phyloP scores from a whole-genome alignment of 2,329 filamentous ascomycete genomes.

The Cadophora malorum region DNA sequence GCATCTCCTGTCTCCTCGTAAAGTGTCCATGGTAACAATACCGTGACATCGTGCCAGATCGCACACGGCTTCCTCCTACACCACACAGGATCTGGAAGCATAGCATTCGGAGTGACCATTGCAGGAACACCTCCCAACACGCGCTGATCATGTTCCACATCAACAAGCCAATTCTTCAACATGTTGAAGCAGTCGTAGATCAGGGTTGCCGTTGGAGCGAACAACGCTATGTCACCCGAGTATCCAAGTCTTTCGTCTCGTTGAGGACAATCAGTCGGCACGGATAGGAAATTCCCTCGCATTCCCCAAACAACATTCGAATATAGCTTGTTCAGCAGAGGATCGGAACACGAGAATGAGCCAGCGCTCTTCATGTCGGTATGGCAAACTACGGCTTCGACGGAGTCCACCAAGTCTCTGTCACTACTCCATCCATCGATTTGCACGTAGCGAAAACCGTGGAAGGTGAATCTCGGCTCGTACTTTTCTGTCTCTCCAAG shows the following conservation, averaged over 20 bases:
- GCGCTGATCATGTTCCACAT: constrained; percentile 48
- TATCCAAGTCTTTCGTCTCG: constrained; percentile 55
- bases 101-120: constrained; percentile 32
- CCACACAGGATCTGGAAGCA: neutral
- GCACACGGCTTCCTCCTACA: constrained; percentile 18
- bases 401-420: constrained; percentile 41
- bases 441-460: constrained; percentile 52
- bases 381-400: constrained; percentile 34
- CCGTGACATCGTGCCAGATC: constrained; percentile 28
- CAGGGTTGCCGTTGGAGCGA: constrained; percentile 51
- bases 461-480: constrained; percentile 52
- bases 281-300: constrained; percentile 52
- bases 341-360: constrained; percentile 33
- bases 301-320: constrained; percentile 54
- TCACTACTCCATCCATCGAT: constrained; percentile 38
- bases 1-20: constrained; percentile 23
- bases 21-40: constrained; percentile 26
- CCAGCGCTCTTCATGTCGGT: constrained; percentile 36
- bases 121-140: constrained; percentile 37
- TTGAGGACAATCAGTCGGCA: constrained; percentile 56
- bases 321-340: constrained; percentile 52
- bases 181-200: constrained; percentile 50
- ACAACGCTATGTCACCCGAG: constrained; percentile 54
- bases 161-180: constrained; percentile 50
- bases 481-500: constrained; percentile 40